Conservation (phyloP, 768 basidiomycete genomes). For the Agaricus subrufescens region DNA sequence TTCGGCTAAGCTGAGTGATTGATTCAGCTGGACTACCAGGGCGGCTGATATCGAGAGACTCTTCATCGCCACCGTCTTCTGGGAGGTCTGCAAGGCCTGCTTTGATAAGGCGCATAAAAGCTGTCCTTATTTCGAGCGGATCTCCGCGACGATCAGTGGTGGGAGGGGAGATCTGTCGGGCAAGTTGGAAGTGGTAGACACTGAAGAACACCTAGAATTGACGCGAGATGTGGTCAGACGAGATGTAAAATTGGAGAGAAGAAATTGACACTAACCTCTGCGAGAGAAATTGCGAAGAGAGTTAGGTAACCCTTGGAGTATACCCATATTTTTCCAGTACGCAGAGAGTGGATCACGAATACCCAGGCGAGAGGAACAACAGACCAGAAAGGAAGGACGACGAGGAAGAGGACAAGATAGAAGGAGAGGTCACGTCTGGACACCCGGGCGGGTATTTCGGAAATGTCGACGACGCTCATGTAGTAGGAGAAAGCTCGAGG, state of each 20-base stretch:
- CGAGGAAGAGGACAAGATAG: slow-evolving; percentile 50
- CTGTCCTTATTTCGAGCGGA: slow-evolving; percentile 49
- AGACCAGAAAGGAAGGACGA: slow-evolving; percentile 63
- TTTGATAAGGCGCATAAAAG: slow-evolving; percentile 60
- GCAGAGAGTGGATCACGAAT: slow-evolving; percentile 49
- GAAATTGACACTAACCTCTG: slow-evolving; percentile 43
- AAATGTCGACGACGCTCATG: slow-evolving; percentile 19
- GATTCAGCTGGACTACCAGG: slow-evolving; percentile 61
- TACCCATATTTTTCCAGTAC: slow-evolving; percentile 34
- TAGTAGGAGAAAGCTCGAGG: slow-evolving; percentile 10
- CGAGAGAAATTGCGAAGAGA: slow-evolving; percentile 46
- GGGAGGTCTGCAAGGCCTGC: slow-evolving; percentile 57
- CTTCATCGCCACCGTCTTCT: slow-evolving; percentile 50
- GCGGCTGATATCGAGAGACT: slow-evolving; percentile 39
- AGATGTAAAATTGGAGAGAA: background rate
- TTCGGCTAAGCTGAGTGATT: slow-evolving; percentile 48
- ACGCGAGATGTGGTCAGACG: slow-evolving; percentile 1
- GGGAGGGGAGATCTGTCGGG: slow-evolving; percentile 40
- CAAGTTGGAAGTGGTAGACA: slow-evolving; percentile 54
- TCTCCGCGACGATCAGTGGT: slow-evolving; percentile 42
- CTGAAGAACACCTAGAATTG: slow-evolving; percentile 59
- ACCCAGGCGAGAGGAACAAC: slow-evolving; percentile 61
- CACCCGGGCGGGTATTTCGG: slow-evolving; percentile 31
- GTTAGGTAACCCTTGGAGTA: slow-evolving; percentile 32
- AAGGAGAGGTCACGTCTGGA: slow-evolving; percentile 45